Evolutionary conservation across 2,329 filamentous ascomycete genomes (phyloP), one percentile per base, ranked within the genome.

Genomic region (Mycosphaerella sp.): DNA sequence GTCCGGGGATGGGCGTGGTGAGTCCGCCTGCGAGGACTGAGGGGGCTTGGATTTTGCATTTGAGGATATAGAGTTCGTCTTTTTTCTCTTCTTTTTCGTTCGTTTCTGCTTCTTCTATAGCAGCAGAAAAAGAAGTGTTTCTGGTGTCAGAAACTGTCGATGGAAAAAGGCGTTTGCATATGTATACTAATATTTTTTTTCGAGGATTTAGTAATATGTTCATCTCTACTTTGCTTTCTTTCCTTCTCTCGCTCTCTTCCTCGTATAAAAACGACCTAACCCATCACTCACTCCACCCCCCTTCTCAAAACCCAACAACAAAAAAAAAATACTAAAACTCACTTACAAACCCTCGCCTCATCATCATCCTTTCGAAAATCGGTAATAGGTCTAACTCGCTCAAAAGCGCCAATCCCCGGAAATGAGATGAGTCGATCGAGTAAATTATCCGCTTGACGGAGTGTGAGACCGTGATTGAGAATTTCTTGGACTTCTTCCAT

Each of bases 321-420:
- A 17, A 16, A 40, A 16, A 14, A 16, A 17, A 18, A 4, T 18
- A 9, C 5, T 18, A 9, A 17, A 14, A 16, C 17, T n/a, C n/a
- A 41, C 37, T 41, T 41, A 41, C 37, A 41, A 18, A 41, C 37
- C 14, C 64, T 53, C 18, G 61, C 59, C 48, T 66, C 64, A 34
- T 50, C 55, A 32, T 64, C 61, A 47, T 64, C 63, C 40, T 64
- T 59, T 21, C 64, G 59, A 47, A 63, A 66, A 49, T 66, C 62
- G 40, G 64, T 66, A 14, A 66, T 66, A 8, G 59, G 45, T 37
- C 51, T 44, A 1, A 59, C 14, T 12, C 60, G 51, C 40, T 65
- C 58, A 25, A 59, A 60, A 2, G 39, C 36, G 30, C 45, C 41
- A n/a, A 52, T 45, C 2, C 50, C 47, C 1, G 57, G 55, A 21